Percentiles rank a stretch among this genome's conserved stretches.
Conservation (phyloP, 2,329 filamentous ascomycete genomes). For the Fusarium globosum region DNA sequence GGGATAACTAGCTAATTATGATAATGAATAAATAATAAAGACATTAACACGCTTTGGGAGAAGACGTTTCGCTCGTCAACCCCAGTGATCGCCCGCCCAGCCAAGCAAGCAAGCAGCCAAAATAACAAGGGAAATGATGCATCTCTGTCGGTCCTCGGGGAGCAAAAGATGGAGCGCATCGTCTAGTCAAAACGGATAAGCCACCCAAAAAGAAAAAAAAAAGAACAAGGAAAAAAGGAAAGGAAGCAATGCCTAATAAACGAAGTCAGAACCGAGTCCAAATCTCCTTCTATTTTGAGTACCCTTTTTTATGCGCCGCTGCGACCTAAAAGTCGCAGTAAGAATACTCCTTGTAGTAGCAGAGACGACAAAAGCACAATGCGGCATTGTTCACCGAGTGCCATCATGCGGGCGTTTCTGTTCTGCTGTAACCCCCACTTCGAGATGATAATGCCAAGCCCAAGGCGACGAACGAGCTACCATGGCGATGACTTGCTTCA, state of each 20-base stretch:
- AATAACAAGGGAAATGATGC: slow-evolving; percentile 27
- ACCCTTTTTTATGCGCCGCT: slow-evolving; percentile 23
- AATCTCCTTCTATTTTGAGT: neutral
- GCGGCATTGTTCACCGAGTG: slow-evolving; percentile 1
- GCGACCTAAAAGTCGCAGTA: slow-evolving; percentile 30
- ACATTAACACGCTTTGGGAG: slow-evolving; percentile 23
- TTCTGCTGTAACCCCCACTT: neutral
- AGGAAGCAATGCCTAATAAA: neutral
- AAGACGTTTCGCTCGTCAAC: slow-evolving; percentile 2
- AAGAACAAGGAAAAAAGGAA: neutral
- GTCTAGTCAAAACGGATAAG: slow-evolving; percentile 29
- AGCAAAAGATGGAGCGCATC: slow-evolving; percentile 27
- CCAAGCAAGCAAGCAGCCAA: neutral
- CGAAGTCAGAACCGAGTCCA: neutral
- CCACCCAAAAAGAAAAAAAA: slow-evolving; percentile 8
- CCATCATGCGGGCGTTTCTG: slow-evolving; percentile 9
- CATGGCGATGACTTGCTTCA: neutral
- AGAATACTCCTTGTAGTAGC: slow-evolving; percentile 17
- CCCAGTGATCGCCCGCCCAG: slow-evolving; percentile 8
- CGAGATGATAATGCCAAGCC: neutral
- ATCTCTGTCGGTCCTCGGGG: slow-evolving; percentile 29
- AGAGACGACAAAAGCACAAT: neutral
- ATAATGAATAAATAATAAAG: slow-evolving; percentile 14
- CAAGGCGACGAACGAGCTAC: neutral
- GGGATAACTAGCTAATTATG: slow-evolving; percentile 14